Evolutionary conservation across 257 asterid genomes (phyloP), one percentile per base, ranked within the genome.

Genomic region (Knoxia roxburghii): DNA sequence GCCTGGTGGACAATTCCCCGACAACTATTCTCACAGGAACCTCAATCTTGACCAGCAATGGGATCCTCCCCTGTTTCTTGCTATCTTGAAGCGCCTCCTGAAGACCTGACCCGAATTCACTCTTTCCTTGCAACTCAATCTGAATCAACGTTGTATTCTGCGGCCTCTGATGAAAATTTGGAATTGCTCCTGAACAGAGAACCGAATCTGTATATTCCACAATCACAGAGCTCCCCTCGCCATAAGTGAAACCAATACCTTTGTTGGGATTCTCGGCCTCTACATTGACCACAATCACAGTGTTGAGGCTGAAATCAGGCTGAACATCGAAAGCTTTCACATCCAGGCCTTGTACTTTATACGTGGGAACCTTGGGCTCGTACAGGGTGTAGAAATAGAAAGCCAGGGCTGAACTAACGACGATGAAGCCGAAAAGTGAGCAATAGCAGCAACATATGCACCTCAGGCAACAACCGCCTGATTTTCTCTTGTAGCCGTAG

Each of bases 371-470:
- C 27, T 67, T 41, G 0, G 95, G 96, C 13, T 78, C 39, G 68
- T 67, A 79, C 0, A 52, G 11, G 1, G 12, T 30, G 77, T 57
- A 86, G 50, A 81, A 23, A 58, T 67, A 70, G 40, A 63, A 21
- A 17, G 63, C 4, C 30, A 66, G 3, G 30, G 54, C 56, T 0
- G 55, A 12, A 2, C 69, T 0, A 14, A 81, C 4, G 67, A 84
- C 0, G 40, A 84, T 8, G 50, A 88, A 12, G 72, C 84, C 26
- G 49, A 86, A 26, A 10, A 82, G 30, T 41, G 69, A 24, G 81
- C 85, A 82, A 43, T 68, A 84, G 58, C 81, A 84, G 62, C 88
- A 77, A 62, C 86, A 83, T 1, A 86, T 69, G 81, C 80, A 82
- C 30, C 83, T 73, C 15, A 73, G 26, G 21, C 80, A 68, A 6